These are phyloP conservation scores for Penicillium cinerascens DNA, from an alignment of 495 filamentous ascomycete genomes.

Conservation along the genomic window DNA sequence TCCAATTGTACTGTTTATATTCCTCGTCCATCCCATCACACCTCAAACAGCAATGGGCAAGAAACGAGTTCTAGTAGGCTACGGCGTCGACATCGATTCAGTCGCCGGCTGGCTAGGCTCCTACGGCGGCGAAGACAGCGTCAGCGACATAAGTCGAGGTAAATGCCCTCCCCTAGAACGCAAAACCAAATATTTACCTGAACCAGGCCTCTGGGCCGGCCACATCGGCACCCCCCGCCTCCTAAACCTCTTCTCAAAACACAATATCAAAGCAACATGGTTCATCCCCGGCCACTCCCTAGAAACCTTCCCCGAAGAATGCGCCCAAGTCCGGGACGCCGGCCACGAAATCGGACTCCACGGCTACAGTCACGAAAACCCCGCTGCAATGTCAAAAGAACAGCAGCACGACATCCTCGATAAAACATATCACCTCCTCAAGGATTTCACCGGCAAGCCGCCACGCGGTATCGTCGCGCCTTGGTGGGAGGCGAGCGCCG, in stretches of 20 bases:
- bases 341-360: constrained; percentile 79
- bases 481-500: constrained; percentile 64
- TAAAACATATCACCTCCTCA: constrained; percentile 69
- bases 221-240: constrained; percentile 68
- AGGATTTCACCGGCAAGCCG: constrained; percentile 71
- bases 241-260: constrained; percentile 71
- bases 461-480: constrained; percentile 65
- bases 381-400: constrained; percentile 64
- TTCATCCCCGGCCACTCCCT: constrained; percentile 80
- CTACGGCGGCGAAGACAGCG: constrained; percentile 69
- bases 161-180: background rate
- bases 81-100: constrained; percentile 64
- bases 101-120: constrained; percentile 70
- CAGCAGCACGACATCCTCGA: constrained; percentile 74
- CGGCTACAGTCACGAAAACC: constrained; percentile 76
- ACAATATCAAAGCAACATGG: constrained; percentile 79
- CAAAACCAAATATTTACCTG: background rate
- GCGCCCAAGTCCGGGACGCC: constrained; percentile 65
- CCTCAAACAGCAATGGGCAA: constrained; percentile 48
- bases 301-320: constrained; percentile 76
- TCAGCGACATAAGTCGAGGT: constrained; percentile 65
- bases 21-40: background rate
- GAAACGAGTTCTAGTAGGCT: constrained; percentile 55
- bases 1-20: background rate
- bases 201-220: constrained; percentile 65